phyloP scores from a whole-genome alignment of 805 yeast genomes.

The Ogataea siamensis region DNA sequence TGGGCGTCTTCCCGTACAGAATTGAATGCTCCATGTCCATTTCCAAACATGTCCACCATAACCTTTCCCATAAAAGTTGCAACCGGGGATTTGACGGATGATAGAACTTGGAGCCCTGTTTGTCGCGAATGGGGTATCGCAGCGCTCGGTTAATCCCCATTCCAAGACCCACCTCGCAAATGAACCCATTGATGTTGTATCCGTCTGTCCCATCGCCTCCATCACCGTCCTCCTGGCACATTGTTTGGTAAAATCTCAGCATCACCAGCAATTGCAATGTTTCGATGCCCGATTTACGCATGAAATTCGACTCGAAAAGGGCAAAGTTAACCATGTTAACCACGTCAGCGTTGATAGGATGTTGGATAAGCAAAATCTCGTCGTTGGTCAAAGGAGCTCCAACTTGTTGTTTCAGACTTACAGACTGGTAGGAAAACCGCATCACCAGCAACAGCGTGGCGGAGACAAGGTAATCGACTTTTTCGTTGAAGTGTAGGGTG shows the following conservation, averaged over 20 bases:
- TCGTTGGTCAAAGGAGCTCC: conserved; percentile 17
- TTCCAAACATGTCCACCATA: conserved; percentile 28
- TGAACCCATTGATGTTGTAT: conserved; percentile 35
- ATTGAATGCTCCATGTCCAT: conserved; percentile 26
- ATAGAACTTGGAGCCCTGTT: neutral
- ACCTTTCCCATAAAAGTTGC: conserved; percentile 29
- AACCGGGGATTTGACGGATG: conserved; percentile 16
- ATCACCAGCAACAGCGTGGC: conserved; percentile 30
- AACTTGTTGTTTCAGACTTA: conserved; percentile 20
- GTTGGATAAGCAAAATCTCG: conserved; percentile 28
- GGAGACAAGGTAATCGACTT: conserved; percentile 24
- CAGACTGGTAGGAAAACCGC: conserved; percentile 29
- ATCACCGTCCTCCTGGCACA: conserved; percentile 52
- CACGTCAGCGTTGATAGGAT: conserved; percentile 41
- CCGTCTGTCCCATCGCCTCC: conserved; percentile 44
- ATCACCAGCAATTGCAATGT: conserved; percentile 43
- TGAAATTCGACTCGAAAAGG: conserved; percentile 38
- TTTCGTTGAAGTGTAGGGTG: conserved; percentile 11
- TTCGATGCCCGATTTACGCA: conserved; percentile 40
- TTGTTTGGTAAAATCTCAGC: conserved; percentile 39
- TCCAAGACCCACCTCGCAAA: conserved; percentile 40
- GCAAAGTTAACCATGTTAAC: conserved; percentile 39
- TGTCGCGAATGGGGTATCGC: conserved; percentile 11
- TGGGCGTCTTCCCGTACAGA: conserved; percentile 25
- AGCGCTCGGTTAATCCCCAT: conserved; percentile 48